A percentile compares a stretch with the other conserved stretches of the same genome.
These are phyloP conservation scores for Diaporthe velutina DNA, from an alignment of 2,329 filamentous ascomycete genomes.

Conservation along the genomic window DNA sequence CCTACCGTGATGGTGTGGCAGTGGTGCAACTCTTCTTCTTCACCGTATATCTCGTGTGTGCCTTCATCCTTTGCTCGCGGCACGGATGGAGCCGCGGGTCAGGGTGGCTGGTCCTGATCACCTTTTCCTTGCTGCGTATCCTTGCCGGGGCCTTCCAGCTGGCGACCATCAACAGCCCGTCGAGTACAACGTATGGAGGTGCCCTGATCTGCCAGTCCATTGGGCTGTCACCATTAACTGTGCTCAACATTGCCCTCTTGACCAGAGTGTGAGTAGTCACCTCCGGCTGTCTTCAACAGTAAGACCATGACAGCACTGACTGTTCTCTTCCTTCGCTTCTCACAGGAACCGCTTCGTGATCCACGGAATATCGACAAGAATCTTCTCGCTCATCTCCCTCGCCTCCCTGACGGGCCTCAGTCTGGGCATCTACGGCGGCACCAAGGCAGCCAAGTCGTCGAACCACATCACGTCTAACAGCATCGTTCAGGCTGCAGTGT, in stretches of 20 bases:
- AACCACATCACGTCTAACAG: conserved; percentile 30
- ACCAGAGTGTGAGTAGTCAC: conserved; percentile 46
- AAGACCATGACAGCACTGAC: conserved; percentile 12
- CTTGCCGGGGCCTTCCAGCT: conserved; percentile 46
- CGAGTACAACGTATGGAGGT: conserved; percentile 41
- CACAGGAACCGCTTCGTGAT: conserved; percentile 40
- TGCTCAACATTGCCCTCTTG: conserved; percentile 46
- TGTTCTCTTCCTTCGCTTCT: conserved; percentile 4
- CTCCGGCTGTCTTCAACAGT: not conserved
- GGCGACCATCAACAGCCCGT: conserved; percentile 42
- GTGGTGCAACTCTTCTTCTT: conserved; percentile 47
- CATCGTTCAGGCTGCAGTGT: conserved; percentile 33
- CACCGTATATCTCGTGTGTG: conserved; percentile 44
- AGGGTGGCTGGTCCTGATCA: conserved; percentile 47
- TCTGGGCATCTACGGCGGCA: conserved; percentile 39
- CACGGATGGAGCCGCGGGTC: conserved; percentile 47
- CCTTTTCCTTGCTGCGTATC: conserved; percentile 48
- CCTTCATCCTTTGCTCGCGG: conserved; percentile 46
- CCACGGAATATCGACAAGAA: conserved; percentile 41
- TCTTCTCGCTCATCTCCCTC: conserved; percentile 34
- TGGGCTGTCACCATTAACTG: conserved; percentile 46
- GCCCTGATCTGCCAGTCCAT: conserved; percentile 47
- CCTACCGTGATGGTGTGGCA: conserved; percentile 47
- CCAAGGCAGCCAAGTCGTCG: conserved; percentile 29
- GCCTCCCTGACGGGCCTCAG: conserved; percentile 35